Evolutionary conservation across 2,329 filamentous ascomycete species (phyloP).

Genomic region (Byssothecium circinans): DNA sequence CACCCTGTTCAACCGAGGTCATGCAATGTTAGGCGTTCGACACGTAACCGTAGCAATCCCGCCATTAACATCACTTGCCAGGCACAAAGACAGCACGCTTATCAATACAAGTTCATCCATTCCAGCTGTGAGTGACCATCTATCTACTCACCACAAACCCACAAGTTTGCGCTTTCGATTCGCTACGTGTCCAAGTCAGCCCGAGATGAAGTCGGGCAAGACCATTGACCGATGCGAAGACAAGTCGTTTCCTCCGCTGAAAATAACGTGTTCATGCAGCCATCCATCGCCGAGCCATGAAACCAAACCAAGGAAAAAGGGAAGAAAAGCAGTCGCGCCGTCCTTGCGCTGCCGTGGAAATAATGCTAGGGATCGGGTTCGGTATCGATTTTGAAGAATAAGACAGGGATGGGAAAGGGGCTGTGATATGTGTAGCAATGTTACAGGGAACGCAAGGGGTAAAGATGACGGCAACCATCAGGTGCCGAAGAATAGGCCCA

Average conservation of each 20-base stretch:
- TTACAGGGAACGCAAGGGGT: slow-evolving; percentile 18
- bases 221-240: not conserved
- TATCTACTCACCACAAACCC: not conserved
- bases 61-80: not conserved
- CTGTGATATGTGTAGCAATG: slow-evolving; percentile 2
- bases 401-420: not conserved
- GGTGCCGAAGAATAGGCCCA: slow-evolving; percentile 33
- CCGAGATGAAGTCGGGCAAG: not conserved
- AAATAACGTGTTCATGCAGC: not conserved
- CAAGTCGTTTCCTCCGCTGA: not conserved
- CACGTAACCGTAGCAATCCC: no score
- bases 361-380: not conserved
- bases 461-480: slow-evolving; percentile 26
- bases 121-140: not conserved
- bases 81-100: not conserved
- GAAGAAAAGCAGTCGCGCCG: not conserved
- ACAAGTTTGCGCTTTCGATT: not conserved
- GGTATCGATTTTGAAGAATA: not conserved
- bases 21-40: no score
- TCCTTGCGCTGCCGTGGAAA: not conserved
- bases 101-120: not conserved
- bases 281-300: not conserved
- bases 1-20: no score
- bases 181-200: not conserved
- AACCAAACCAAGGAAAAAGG: not conserved